Conservation (phyloP, 2,329 filamentous ascomycete species). For the Intubia oerlemansii region DNA sequence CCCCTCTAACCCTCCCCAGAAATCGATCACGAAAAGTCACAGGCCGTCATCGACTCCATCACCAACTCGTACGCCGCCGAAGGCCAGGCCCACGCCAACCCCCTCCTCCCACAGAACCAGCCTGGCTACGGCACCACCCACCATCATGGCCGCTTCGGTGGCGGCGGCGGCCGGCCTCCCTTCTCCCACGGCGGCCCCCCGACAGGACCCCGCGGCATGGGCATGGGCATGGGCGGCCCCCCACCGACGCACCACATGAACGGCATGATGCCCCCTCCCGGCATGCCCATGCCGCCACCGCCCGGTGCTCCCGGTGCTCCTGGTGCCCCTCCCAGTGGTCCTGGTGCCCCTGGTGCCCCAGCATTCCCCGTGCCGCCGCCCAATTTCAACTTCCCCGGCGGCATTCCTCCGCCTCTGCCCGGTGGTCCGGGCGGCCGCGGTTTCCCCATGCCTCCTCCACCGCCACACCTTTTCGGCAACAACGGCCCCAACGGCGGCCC, state of each 20-base stretch:
- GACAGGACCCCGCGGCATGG: conserved; percentile 25
- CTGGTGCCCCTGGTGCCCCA: conserved; percentile 29
- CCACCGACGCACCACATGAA: not conserved
- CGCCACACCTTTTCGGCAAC: not conserved
- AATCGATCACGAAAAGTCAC: conserved; percentile 95
- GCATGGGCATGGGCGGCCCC: too few relatives aligned
- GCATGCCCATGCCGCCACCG: conserved; percentile 18
- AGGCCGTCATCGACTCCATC: conserved; percentile 95
- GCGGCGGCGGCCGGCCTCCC: conserved; percentile 5
- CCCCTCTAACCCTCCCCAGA: conserved; percentile 27
- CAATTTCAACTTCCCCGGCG: conserved; percentile 15
- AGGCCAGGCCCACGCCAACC: conserved; percentile 71
- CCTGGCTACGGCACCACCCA: conserved; percentile 21
- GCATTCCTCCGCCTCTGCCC: conserved; percentile 9
- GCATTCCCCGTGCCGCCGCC: conserved; percentile 19
- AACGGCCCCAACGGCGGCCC: not conserved
- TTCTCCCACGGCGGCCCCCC: conserved; percentile 2
- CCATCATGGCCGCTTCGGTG: conserved; percentile 4
- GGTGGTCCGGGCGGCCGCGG: conserved; percentile 1
- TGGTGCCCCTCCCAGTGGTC: conserved; percentile 19
- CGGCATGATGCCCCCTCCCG: not conserved
- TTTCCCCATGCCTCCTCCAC: not conserved
- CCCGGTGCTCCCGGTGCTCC: conserved; percentile 1
- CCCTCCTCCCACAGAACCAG: conserved; percentile 55
- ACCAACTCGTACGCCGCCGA: conserved; percentile 83